These are phyloP conservation scores for Tubosaeta sp. DNA, from an alignment of 768 basidiomycete genomes.

Conservation along the genomic window DNA sequence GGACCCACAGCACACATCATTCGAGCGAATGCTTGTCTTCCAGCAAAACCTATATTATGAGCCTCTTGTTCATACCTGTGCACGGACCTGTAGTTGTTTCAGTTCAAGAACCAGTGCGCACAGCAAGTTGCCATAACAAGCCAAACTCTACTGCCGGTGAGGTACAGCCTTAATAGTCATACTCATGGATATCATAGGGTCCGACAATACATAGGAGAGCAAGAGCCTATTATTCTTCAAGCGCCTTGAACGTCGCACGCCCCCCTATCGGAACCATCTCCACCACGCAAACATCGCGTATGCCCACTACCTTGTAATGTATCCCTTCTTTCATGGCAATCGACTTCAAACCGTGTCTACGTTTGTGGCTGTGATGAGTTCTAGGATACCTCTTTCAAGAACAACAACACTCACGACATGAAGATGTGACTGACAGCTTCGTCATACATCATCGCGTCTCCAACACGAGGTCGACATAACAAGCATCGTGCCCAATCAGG, in stretches of 20 bases:
- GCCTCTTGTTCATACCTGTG: background rate
- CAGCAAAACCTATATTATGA: constrained; percentile 5
- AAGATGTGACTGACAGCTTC: background rate
- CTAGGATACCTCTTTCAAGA: background rate
- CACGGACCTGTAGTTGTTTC: background rate
- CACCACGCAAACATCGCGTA: background rate
- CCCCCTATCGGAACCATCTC: background rate
- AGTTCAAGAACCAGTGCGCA: background rate
- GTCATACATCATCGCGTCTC: background rate
- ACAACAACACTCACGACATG: background rate
- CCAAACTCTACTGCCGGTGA: constrained; percentile 2
- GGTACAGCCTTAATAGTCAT: background rate
- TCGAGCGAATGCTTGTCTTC: constrained; percentile 2
- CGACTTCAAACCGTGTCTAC: background rate
- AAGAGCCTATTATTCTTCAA: constrained; percentile 1
- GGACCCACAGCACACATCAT: constrained; percentile 18
- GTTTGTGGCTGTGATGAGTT: background rate
- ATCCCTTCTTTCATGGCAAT: background rate
- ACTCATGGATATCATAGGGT: background rate
- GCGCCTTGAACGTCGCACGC: background rate
- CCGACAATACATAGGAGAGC: background rate
- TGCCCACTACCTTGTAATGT: background rate
- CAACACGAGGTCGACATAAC: constrained; percentile 6
- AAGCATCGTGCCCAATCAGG: constrained; percentile 4
- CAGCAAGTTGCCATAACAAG: constrained; percentile 11